A percentile compares a stretch with the other conserved stretches of the same genome.
These are phyloP conservation scores for Excoecaria cochinchinensis DNA, from an alignment of 345 rosid species.

Conservation along the genomic window DNA sequence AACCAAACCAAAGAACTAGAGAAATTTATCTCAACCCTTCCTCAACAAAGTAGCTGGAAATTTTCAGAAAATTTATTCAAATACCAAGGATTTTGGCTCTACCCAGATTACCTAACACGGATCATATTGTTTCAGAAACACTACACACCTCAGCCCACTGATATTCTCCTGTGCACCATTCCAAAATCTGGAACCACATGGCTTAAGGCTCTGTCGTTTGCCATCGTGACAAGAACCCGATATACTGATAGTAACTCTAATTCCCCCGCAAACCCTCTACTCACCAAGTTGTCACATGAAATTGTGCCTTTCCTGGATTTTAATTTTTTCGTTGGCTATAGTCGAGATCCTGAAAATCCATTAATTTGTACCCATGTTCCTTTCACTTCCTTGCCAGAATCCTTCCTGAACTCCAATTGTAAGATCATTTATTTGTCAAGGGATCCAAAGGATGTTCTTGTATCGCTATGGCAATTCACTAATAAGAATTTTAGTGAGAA, in stretches of 20 bases:
- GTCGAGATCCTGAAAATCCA: too few species aligned
- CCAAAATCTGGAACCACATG: background rate
- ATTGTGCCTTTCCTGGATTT: background rate
- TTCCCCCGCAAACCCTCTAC: background rate
- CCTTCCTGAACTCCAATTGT: slow-evolving; percentile 1
- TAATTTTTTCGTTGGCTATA: background rate
- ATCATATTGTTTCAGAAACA: slow-evolving; percentile 1
- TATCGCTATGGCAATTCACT: background rate
- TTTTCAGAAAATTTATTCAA: background rate
- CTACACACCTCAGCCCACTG: slow-evolving; percentile 8
- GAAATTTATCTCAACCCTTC: background rate
- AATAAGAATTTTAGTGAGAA: background rate
- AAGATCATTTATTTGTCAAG: background rate
- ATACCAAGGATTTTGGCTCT: slow-evolving; percentile 12
- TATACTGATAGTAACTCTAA: background rate
- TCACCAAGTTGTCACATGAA: background rate
- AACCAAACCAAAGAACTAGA: background rate
- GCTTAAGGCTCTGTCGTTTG: background rate
- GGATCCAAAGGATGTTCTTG: slow-evolving; percentile 4
- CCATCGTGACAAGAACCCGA: too few species aligned
- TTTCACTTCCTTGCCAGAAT: too few species aligned
- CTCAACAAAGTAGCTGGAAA: background rate
- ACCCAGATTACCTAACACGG: background rate
- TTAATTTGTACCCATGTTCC: too few species aligned
- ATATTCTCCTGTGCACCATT: background rate